Evolutionary conservation across 2,329 filamentous ascomycete species (phyloP).

Genomic region (Aspergillus intermedius): DNA sequence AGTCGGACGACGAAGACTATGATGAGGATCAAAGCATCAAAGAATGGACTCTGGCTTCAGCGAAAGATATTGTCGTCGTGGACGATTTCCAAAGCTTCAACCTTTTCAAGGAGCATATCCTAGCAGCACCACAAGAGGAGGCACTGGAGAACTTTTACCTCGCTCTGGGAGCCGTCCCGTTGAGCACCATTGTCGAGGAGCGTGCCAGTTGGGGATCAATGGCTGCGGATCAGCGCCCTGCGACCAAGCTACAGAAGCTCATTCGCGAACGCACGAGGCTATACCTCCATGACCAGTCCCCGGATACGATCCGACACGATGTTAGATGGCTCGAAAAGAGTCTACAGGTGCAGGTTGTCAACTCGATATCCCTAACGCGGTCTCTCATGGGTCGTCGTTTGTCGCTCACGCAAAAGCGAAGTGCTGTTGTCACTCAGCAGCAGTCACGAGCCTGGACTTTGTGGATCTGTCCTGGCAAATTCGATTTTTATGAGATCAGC

Average conservation of each 20-base stretch:
- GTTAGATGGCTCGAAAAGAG: constrained; percentile 86
- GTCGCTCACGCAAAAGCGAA: constrained; percentile 66
- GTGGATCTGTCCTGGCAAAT: constrained; percentile 66
- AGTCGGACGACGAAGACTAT: constrained; percentile 43
- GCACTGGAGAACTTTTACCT: constrained; percentile 76
- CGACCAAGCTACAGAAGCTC: constrained; percentile 65
- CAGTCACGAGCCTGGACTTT: constrained; percentile 57
- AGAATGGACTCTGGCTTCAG: constrained; percentile 70
- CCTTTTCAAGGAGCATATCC: constrained; percentile 75
- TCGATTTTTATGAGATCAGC: constrained; percentile 87
- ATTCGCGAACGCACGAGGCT: constrained; percentile 83
- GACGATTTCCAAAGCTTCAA: constrained; percentile 87
- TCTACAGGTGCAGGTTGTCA: constrained; percentile 69
- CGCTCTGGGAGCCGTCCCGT: constrained; percentile 66
- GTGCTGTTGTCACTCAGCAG: constrained; percentile 59
- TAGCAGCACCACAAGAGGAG: constrained; percentile 88
- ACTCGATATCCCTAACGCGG: constrained; percentile 68
- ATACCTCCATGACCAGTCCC: constrained; percentile 77
- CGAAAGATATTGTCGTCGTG: constrained; percentile 67
- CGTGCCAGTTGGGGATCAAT: constrained; percentile 65
- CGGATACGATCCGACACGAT: constrained; percentile 77
- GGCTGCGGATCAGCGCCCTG: constrained; percentile 61
- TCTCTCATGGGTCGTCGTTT: constrained; percentile 66
- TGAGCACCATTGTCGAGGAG: constrained; percentile 73
- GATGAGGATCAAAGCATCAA: constrained; percentile 62